Evolutionary conservation across 23 red algal species (phyloP).

Genomic region (Gracilariopsis chorda): DNA sequence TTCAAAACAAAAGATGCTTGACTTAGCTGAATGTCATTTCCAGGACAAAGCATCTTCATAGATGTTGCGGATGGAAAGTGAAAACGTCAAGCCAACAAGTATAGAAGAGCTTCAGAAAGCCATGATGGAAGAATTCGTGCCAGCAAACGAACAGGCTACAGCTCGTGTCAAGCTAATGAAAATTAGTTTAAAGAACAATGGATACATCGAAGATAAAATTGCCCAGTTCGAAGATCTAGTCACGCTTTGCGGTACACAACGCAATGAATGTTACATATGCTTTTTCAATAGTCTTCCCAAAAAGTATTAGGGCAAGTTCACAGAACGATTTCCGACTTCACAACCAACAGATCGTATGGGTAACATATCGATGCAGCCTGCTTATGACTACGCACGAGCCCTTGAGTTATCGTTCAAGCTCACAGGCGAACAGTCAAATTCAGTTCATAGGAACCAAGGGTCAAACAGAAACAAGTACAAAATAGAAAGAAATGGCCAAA

Average conservation of each 20-base stretch:
- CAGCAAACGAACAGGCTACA: no score
- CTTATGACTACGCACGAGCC: background rate
- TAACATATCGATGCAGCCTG: background rate
- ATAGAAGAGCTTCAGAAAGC: background rate
- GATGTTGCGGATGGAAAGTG: background rate
- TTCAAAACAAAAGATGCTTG: background rate
- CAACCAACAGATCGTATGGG: background rate
- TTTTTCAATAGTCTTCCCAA: background rate
- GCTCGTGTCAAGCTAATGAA: background rate
- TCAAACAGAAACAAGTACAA: background rate
- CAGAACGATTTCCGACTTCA: background rate
- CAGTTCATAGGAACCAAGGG: background rate
- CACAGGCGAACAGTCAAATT: background rate
- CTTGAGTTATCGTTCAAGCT: background rate
- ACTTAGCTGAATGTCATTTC: background rate
- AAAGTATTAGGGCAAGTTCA: background rate
- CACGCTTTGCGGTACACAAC: background rate
- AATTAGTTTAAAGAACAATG: background rate
- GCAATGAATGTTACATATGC: background rate
- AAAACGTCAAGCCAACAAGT: background rate
- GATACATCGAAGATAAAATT: background rate
- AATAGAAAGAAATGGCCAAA: background rate
- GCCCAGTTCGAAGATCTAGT: background rate
- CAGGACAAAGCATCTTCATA: background rate
- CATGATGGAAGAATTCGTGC: background rate